phyloP scores from a whole-genome alignment of 805 yeast species.

The Saccharomyces mikatae region DNA sequence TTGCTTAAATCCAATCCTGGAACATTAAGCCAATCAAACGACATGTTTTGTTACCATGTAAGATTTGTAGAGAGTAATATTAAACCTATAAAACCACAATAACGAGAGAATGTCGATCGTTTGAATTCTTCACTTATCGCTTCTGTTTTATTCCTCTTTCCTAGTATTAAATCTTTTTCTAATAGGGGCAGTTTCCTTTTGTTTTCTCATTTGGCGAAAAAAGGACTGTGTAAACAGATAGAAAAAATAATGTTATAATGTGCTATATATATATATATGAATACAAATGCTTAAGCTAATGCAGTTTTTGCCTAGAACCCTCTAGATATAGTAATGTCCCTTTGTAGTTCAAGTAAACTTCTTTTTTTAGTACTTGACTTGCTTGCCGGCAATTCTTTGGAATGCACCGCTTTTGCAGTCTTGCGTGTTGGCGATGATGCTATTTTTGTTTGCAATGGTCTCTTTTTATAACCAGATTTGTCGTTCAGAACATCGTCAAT shows the following conservation, averaged over 20 bases:
- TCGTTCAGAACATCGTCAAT: slow-evolving; percentile 12
- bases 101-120: background rate
- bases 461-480: background rate
- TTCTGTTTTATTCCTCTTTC: background rate
- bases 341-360: background rate
- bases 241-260: background rate
- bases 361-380: background rate
- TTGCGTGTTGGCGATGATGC: background rate
- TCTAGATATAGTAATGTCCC: background rate
- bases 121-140: background rate
- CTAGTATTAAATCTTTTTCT: background rate
- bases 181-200: slow-evolving; percentile 4
- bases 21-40: slow-evolving; percentile 48
- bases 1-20: slow-evolving; percentile 29
- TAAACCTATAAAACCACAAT: background rate
- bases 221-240: background rate
- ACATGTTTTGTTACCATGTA: slow-evolving; percentile 23
- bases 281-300: background rate
- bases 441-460: background rate
- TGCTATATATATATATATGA: background rate
- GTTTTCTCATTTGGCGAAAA: slow-evolving; percentile 2
- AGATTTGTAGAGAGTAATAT: background rate
- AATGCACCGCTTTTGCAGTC: background rate
- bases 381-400: background rate
- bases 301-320: background rate